Percentiles rank a stretch among this genome's conserved stretches.
Evolutionary conservation across 257 asterid genomes (phyloP).

Genomic region (Solanum lignicaule): DNA sequence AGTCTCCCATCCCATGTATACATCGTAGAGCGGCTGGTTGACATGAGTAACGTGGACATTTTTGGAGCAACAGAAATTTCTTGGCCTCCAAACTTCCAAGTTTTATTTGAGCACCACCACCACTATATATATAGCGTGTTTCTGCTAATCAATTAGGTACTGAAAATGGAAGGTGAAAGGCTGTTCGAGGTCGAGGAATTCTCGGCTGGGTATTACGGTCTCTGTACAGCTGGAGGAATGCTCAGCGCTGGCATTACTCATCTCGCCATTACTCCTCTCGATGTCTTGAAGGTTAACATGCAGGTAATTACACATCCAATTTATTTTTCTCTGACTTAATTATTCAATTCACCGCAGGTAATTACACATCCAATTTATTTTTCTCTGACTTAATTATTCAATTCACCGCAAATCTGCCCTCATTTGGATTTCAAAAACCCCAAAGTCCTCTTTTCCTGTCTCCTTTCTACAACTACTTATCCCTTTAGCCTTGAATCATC

Average conservation of each 20-base stretch:
- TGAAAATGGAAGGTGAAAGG: background rate
- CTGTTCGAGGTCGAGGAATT: conserved; percentile 13
- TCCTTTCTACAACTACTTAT: background rate
- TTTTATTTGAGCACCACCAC: background rate
- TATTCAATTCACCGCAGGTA: conserved; percentile 12
- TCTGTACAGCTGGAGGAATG: conserved; percentile 31
- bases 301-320: conserved; percentile 6
- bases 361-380: background rate
- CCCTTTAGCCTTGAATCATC: background rate
- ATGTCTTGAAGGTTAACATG: conserved; percentile 39
- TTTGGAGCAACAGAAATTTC: background rate
- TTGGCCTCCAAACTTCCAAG: background rate
- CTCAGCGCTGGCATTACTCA: conserved; percentile 35
- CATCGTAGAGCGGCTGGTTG: background rate
- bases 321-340: background rate
- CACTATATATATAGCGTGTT: background rate
- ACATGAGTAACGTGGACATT: background rate
- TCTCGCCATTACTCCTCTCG: conserved; percentile 32
- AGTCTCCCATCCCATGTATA: background rate
- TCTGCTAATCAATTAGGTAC: background rate
- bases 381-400: background rate
- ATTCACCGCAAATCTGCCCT: no score
- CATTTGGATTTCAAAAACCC: background rate
- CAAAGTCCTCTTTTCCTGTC: background rate
- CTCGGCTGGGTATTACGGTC: conserved; percentile 22